Base-by-base conservation (phyloP, 2,329 filamentous ascomycete genomes). In the Colletotrichum agaves region DNA sequence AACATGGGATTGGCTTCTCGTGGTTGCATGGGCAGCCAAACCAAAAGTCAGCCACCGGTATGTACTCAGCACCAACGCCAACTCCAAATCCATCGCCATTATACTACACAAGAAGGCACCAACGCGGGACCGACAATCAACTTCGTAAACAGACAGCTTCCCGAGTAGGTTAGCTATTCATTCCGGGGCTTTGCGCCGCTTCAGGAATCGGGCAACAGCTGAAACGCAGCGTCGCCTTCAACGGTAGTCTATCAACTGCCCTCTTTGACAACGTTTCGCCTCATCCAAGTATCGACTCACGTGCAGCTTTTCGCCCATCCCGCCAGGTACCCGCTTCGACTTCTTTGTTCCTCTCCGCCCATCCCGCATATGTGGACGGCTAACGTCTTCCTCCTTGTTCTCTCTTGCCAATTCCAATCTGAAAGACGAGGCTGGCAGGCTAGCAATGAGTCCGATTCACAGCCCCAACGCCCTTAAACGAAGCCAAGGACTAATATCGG, bases 171-270 rank as follows among this genome's bases (percentile, higher is more conserved):
- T 60, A 55, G 53, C 41, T 50, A 15, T 41, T 15, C 12, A 12
- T 13, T 17, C 27, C n/a, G 15, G 55, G 53, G 55, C 47, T 61
- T 49, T 60, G 53, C 61, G 61, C 65, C 61, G 61, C 55, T 59
- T 19, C 61, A 21, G 23, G n/a, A 27, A 19, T n/a, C 56, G 15
- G 23, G 21, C 47, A 43, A 15, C 11, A 53, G 46, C 27, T 68
- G 65, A 64, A 68, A 60, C 55, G 41, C 31, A 43, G 65, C 35
- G 49, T 47, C 56, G 31, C 33, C 35, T 49, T 46, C 61, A 68
- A 68, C 65, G 61, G 65, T 41, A 17, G 58, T 19, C 33, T 33
- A 53, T 53, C 61, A 49, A 44, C 47, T 52, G 23, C 56, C 35
- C 56, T 50, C 50, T 62, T 62, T 50, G 56, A 62, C 23, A 50